Evolutionary conservation across 2,329 filamentous ascomycete genomes (phyloP).

Genomic region (Phaeosphaeria sp.): DNA sequence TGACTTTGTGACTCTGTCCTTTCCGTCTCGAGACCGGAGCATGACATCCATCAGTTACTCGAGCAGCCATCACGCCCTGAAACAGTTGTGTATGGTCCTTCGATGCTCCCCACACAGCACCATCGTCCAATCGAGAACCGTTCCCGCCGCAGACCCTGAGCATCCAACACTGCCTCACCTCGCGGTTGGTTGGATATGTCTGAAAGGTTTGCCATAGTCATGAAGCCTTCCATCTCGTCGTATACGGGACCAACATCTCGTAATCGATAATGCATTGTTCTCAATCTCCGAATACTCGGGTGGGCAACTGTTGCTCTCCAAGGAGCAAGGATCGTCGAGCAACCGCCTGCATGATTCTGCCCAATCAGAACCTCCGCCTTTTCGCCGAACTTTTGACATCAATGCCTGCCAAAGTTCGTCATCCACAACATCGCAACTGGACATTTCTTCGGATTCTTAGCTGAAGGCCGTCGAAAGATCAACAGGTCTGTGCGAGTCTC

Average conservation of each 20-base stretch:
- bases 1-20: constrained; percentile 5
- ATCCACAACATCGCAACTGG: neutral
- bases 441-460: neutral
- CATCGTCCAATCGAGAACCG: neutral
- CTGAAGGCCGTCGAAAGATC: neutral
- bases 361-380: constrained; percentile 27
- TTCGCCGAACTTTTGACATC: constrained; percentile 16
- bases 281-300: constrained; percentile 7
- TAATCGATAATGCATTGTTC: neutral
- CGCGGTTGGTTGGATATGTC: neutral
- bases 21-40: neutral
- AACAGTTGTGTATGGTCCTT: neutral
- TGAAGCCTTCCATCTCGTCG: neutral
- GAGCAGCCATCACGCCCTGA: neutral
- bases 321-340: constrained; percentile 7
- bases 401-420: neutral
- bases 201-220: neutral
- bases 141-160: neutral
- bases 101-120: neutral
- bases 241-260: neutral
- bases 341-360: neutral
- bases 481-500: too few species aligned
- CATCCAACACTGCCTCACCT: neutral
- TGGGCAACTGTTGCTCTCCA: constrained; percentile 9
- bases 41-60: constrained; percentile 7